Percentiles rank a stretch among this genome's conserved stretches.
Conservation (phyloP, 2,329 filamentous ascomycete genomes). For the Ceratocystiopsis brevicomis region DNA sequence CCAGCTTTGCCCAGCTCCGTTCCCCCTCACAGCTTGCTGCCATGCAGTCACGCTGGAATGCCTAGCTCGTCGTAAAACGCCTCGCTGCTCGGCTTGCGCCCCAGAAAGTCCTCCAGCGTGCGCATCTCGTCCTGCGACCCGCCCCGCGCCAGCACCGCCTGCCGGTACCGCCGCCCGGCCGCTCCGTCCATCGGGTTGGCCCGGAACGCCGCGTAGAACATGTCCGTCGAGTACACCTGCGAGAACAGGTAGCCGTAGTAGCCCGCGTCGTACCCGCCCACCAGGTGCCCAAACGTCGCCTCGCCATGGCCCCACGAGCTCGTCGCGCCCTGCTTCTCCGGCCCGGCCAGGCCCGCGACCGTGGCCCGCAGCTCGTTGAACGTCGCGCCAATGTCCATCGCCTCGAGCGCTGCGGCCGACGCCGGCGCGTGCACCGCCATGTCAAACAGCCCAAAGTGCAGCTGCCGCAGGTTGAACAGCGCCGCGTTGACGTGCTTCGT, state of each 20-base stretch:
- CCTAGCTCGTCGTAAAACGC: constrained; percentile 68
- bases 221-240: constrained; percentile 66
- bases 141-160: constrained; percentile 60
- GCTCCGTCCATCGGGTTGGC: constrained; percentile 57
- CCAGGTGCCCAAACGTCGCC: constrained; percentile 64
- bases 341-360: constrained; percentile 56
- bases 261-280: constrained; percentile 69
- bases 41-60: constrained; percentile 10
- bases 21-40: too few relatives aligned
- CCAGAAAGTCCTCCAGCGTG: constrained; percentile 59
- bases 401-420: constrained; percentile 48
- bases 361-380: constrained; percentile 58
- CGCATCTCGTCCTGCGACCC: constrained; percentile 68
- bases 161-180: constrained; percentile 57
- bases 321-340: constrained; percentile 42
- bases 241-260: constrained; percentile 64
- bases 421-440: constrained; percentile 61
- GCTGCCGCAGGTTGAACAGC: constrained; percentile 57
- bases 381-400: constrained; percentile 41
- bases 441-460: constrained; percentile 69
- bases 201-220: constrained; percentile 70
- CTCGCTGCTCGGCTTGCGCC: constrained; percentile 56
- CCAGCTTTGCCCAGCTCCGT: too few relatives aligned
- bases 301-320: constrained; percentile 58
- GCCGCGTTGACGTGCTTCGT: constrained; percentile 71